Evolutionary conservation across 2,329 filamentous ascomycete genomes (phyloP).

Genomic region (Cadophora malorum): DNA sequence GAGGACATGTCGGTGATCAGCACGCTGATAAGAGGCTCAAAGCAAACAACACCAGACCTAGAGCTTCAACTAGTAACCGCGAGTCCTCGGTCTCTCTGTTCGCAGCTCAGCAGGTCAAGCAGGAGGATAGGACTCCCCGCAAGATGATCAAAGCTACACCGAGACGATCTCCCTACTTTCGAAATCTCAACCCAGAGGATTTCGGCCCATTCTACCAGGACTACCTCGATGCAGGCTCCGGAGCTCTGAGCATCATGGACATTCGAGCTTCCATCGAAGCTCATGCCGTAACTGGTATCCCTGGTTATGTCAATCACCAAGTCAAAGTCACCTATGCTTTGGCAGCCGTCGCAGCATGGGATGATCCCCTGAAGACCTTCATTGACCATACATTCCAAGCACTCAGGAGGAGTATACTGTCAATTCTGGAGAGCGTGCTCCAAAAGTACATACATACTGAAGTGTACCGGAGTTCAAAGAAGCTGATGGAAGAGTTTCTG

Average conservation of each 20-base stretch:
- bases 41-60: background rate
- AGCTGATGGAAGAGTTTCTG: constrained; percentile 28
- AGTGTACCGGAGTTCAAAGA: constrained; percentile 15
- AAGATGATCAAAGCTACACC: background rate
- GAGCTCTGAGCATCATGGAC: constrained; percentile 39
- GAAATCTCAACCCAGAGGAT: constrained; percentile 2
- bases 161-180: background rate
- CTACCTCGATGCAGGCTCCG: constrained; percentile 21
- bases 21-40: background rate
- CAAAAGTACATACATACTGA: background rate
- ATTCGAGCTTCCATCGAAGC: constrained; percentile 61
- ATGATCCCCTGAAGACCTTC: constrained; percentile 54
- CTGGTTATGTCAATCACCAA: constrained; percentile 62
- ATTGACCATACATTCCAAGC: constrained; percentile 50
- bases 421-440: background rate
- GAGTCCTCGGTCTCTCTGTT: background rate
- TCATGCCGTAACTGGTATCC: constrained; percentile 63
- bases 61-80: background rate
- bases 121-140: background rate
- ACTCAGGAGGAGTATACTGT: background rate
- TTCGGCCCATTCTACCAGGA: constrained; percentile 24
- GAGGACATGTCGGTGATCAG: background rate
- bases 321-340: constrained; percentile 65
- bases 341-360: constrained; percentile 62
- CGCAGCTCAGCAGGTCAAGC: background rate